Conservation (phyloP, 306 rosid genomes). For the Urtica urens region DNA sequence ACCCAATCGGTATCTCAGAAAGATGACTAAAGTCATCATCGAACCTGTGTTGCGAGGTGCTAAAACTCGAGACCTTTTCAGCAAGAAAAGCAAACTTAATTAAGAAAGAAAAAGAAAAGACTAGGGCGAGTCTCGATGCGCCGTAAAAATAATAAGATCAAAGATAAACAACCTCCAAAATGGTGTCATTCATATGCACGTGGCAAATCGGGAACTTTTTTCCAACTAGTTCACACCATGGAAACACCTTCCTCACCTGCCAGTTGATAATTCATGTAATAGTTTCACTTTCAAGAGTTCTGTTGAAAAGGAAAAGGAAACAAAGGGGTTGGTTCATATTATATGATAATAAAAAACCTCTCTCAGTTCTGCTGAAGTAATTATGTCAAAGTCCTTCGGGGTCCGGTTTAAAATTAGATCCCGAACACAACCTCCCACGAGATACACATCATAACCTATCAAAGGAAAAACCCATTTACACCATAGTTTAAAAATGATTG, state of each 20-base stretch:
- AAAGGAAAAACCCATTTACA: not conserved
- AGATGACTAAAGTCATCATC: conserved; percentile 17
- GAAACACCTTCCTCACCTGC: conserved; percentile 65
- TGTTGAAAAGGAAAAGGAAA: not conserved
- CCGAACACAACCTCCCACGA: conserved; percentile 48
- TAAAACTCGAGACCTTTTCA: conserved; percentile 85
- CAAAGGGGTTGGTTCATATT: too few relatives aligned
- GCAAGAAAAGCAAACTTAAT: conserved; percentile 12
- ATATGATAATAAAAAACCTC: conserved; percentile 35
- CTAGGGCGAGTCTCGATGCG: not conserved
- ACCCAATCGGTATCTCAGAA: conserved; percentile 27
- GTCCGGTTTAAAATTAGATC: conserved; percentile 37
- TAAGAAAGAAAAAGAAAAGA: conserved; percentile 9
- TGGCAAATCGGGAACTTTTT: conserved; percentile 86
- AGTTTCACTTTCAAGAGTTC: not conserved
- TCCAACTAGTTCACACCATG: conserved; percentile 84
- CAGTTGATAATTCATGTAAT: conserved; percentile 12
- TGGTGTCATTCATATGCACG: conserved; percentile 50
- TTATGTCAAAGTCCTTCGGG: conserved; percentile 43
- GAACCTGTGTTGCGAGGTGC: conserved; percentile 27
- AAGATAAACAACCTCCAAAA: conserved; percentile 53
- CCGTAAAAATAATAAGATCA: not conserved
- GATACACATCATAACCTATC: conserved; percentile 43
- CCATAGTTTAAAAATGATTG: too few relatives aligned
- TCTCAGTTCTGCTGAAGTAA: conserved; percentile 70